A percentile compares a stretch with the other conserved stretches of the same genome.
Conservation (phyloP, 176 grass and related monocot species). For the Eremochloa ophiuroides region DNA sequence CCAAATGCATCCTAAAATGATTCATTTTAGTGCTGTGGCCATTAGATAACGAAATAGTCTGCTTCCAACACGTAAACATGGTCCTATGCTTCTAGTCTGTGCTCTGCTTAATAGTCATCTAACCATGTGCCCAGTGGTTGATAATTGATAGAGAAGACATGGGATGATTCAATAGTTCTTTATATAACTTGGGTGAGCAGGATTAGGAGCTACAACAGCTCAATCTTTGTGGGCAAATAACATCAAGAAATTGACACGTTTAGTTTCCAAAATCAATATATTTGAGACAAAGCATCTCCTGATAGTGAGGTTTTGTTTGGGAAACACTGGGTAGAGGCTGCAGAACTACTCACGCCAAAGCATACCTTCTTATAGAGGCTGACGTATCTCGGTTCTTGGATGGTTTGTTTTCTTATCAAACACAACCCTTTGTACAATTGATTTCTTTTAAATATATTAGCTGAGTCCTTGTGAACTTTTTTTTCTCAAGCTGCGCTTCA, state of each 20-base stretch:
- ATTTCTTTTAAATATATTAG: not conserved
- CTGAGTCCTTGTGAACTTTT: too few relatives aligned
- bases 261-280: conserved; percentile 14
- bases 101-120: not conserved
- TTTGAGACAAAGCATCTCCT: not conserved
- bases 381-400: not conserved
- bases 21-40: not conserved
- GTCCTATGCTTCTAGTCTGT: not conserved
- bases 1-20: not conserved
- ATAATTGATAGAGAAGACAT: not conserved
- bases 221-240: not conserved
- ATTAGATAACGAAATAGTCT: not conserved
- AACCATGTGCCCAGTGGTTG: not conserved
- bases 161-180: not conserved
- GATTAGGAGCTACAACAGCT: not conserved
- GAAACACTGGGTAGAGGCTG: not conserved
- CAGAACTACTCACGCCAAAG: not conserved
- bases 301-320: not conserved
- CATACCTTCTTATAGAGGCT: conserved; percentile 11
- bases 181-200: not conserved
- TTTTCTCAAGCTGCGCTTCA: too few relatives aligned
- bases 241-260: not conserved
- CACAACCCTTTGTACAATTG: not conserved
- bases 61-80: not conserved
- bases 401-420: not conserved